These are phyloP conservation scores for Pseudopithomyces chartarum DNA, from an alignment of 2,329 filamentous ascomycete species.

Conservation along the genomic window DNA sequence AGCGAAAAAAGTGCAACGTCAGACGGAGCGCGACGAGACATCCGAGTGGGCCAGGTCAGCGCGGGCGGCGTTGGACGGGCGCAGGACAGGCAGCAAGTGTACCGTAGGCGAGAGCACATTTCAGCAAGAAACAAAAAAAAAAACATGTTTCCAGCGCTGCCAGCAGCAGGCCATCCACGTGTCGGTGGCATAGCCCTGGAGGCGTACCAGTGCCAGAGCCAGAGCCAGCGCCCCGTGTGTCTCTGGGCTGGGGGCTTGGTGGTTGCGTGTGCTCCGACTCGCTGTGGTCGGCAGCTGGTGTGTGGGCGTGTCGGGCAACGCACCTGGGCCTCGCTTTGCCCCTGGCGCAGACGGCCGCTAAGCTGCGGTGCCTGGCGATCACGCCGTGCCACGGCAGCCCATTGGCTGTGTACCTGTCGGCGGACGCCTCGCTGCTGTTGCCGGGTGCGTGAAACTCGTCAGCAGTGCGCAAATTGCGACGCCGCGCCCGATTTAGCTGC, in stretches of 20 bases:
- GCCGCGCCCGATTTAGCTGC: background rate
- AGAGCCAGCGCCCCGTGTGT: background rate
- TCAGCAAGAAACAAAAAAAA: too few species aligned
- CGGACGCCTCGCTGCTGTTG: conserved; percentile 23
- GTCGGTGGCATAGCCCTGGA: too few species aligned
- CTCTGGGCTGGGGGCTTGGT: background rate
- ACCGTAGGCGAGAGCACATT: too few species aligned
- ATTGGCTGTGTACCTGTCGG: conserved; percentile 26
- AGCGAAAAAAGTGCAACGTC: conserved; percentile 17
- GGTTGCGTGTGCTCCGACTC: background rate
- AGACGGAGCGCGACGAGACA: conserved; percentile 15
- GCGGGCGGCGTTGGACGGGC: conserved; percentile 12
- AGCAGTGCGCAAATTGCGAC: background rate
- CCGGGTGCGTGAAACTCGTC: conserved; percentile 30
- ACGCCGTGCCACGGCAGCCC: conserved; percentile 15
- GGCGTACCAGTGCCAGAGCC: background rate
- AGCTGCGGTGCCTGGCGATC: conserved; percentile 38
- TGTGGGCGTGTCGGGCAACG: background rate
- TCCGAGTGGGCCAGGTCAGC: conserved; percentile 3
- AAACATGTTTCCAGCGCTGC: too few species aligned
- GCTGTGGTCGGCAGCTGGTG: background rate
- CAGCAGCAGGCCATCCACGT: too few species aligned
- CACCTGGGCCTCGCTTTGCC: background rate
- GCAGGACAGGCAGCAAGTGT: too few species aligned
- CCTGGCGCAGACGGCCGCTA: conserved; percentile 4